A percentile compares a stretch with the other conserved stretches of the same genome.
Conservation (phyloP, 2,329 filamentous ascomycete genomes). For the Sphaerostilbella broomeana region DNA sequence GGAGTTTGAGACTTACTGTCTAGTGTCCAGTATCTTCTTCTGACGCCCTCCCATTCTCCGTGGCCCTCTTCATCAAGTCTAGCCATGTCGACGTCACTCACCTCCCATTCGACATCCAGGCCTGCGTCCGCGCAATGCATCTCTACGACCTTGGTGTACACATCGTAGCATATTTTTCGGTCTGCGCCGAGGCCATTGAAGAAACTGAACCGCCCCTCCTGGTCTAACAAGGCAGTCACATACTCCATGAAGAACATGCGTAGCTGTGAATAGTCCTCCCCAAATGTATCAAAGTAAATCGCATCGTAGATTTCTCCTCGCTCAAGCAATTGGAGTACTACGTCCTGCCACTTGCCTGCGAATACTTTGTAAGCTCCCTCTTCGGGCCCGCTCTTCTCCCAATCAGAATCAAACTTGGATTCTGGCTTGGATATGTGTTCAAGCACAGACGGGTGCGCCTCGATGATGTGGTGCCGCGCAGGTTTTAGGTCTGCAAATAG, state of each 20-base stretch:
- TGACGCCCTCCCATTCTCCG: constrained; percentile 82
- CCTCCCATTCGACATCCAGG: constrained; percentile 81
- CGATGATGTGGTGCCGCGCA: constrained; percentile 71
- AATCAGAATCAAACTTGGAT: constrained; percentile 47
- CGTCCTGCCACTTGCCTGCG: constrained; percentile 68
- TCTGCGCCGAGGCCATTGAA: constrained; percentile 92
- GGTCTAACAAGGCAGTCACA: constrained; percentile 70
- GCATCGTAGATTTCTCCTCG: constrained; percentile 70
- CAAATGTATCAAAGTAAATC: constrained; percentile 97
- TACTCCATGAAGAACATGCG: constrained; percentile 83
- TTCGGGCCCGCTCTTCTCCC: constrained; percentile 49
- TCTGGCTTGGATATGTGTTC: constrained; percentile 48
- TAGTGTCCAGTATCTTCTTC: constrained; percentile 83
- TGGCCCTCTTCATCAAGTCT: constrained; percentile 58
- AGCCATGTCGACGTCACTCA: constrained; percentile 63
- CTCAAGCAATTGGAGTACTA: constrained; percentile 61
- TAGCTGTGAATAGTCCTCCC: constrained; percentile 83
- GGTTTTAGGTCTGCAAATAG: constrained; percentile 66
- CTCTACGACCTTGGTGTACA: constrained; percentile 87
- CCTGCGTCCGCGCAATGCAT: constrained; percentile 86
- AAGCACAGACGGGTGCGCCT: constrained; percentile 75
- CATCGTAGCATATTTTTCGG: constrained; percentile 87
- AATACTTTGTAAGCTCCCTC: constrained; percentile 68
- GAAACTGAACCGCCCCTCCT: constrained; percentile 71
- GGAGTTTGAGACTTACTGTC: constrained; percentile 52